Evolutionary conservation across 1,139 yeast species (phyloP).

Genomic region (Taphrina communis): DNA sequence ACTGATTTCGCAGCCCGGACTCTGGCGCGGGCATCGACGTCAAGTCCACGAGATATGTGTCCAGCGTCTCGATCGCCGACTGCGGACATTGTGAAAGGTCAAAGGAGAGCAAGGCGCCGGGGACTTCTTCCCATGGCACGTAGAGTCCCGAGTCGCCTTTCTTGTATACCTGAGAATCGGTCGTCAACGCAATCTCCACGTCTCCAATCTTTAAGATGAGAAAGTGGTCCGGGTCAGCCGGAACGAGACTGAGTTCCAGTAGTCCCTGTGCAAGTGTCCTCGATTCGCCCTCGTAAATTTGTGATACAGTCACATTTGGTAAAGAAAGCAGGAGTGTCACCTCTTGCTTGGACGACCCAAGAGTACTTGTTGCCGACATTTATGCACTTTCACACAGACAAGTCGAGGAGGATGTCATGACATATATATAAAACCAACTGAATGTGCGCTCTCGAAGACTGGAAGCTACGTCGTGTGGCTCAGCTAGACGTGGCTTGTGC

Average conservation of each 20-base stretch:
- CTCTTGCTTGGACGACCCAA: background rate
- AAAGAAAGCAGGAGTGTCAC: constrained; percentile 18
- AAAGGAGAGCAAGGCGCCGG: constrained; percentile 27
- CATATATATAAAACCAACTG: no score
- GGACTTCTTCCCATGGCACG: constrained; percentile 30
- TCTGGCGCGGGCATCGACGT: constrained; percentile 40
- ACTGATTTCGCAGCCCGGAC: constrained; percentile 25
- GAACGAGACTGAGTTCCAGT: constrained; percentile 18
- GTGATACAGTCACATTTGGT: constrained; percentile 21
- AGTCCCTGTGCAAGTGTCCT: background rate
- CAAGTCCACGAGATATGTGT: constrained; percentile 31
- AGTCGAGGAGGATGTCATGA: no score
- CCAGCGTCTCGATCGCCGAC: constrained; percentile 21
- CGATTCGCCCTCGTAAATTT: constrained; percentile 33
- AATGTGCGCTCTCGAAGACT: no score
- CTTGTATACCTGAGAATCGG: constrained; percentile 27
- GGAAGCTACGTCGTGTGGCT: background rate
- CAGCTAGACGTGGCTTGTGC: constrained; percentile 1
- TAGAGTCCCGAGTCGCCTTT: constrained; percentile 21
- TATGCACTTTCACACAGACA: no score
- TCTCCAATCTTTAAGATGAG: constrained; percentile 18
- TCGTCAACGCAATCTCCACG: constrained; percentile 31
- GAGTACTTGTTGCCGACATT: constrained; percentile 1
- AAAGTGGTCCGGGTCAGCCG: constrained; percentile 20
- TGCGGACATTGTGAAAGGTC: constrained; percentile 4